Evolutionary conservation across 2,329 filamentous ascomycete species (phyloP).

Genomic region (Diaporthe ilicicola): DNA sequence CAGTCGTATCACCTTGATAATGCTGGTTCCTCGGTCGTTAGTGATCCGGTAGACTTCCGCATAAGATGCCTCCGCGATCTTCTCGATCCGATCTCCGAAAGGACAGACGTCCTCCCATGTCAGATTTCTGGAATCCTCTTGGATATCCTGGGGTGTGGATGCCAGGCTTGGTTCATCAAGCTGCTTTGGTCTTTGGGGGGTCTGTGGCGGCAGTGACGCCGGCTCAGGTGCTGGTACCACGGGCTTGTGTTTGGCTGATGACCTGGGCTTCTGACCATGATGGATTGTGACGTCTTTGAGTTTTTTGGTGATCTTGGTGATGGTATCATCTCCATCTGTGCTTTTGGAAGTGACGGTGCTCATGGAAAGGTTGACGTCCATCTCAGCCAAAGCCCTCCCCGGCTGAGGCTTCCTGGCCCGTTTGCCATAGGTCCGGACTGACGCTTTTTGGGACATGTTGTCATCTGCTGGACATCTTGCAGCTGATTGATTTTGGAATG

Average conservation of each 20-base stretch:
- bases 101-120: slow-evolving; percentile 68
- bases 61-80: slow-evolving; percentile 73
- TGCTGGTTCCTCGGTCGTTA: slow-evolving; percentile 67
- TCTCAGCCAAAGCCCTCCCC: slow-evolving; percentile 40
- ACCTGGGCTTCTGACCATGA: slow-evolving; percentile 3
- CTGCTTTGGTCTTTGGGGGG: slow-evolving; percentile 7
- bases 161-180: not conserved
- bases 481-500: not conserved
- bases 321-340: slow-evolving; percentile 22
- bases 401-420: slow-evolving; percentile 49
- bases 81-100: slow-evolving; percentile 60
- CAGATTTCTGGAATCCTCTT: slow-evolving; percentile 44
- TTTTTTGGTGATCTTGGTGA: slow-evolving; percentile 38
- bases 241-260: not conserved
- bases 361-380: slow-evolving; percentile 41
- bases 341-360: slow-evolving; percentile 41
- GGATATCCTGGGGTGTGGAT: not conserved
- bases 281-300: slow-evolving; percentile 36
- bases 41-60: slow-evolving; percentile 72
- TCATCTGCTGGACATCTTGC: slow-evolving; percentile 31
- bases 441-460: slow-evolving; percentile 30
- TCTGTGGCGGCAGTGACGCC: slow-evolving; percentile 10
- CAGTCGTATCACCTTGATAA: slow-evolving; percentile 71
- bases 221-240: not conserved
- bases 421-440: slow-evolving; percentile 56